Base-by-base conservation (phyloP, 2,329 filamentous ascomycete species). In the Teratosphaeria epicoccoides region DNA sequence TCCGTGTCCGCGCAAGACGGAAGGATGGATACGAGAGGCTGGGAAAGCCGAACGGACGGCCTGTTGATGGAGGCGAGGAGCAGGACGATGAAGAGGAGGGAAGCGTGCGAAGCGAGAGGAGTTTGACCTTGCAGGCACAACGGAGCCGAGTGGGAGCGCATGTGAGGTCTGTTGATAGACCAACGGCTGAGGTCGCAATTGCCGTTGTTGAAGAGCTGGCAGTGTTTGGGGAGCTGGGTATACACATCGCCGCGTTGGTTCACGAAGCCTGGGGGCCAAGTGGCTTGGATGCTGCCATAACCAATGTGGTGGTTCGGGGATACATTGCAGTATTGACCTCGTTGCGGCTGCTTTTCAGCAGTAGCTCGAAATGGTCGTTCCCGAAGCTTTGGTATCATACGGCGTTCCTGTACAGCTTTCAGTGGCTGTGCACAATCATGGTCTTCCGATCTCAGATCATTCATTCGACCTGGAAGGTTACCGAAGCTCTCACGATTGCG, bases 331-430 rank as follows among this genome's bases (percentile, higher is more conserved):
- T 83, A 14, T 77, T 98, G 53, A 83, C 83, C 12, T 79, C 82
- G 20, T 71, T 89, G 43, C 83, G 93, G 28, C 73, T 96, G 49
- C 62, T 83, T 70, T 70, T 81, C 76, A 70, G 84, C 68, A 75
- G 71, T 50, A 69, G 72, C 44, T 68, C 81, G 73, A 70, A 81
- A 71, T 62, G 81, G 75, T 76, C 88, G 68, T 68, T 93, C 12
- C 84, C 85, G 7, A 77, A 79, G 53, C 73, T 97, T 7, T 98
- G 93, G 93, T 90, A 91, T 65, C 93, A 98, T 69, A 97, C 93
- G 0, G 86, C 88, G 20, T 72, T 78, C 56, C 81, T 98, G 50
- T 98, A 98, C 69, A 78, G 80, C 50, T 73, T 83, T 50, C 84
- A 90, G 66, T 98, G 91, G 88, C 63, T 93, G 4, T 83, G 90